Base-by-base conservation (phyloP, 2,329 filamentous ascomycete species). In the Teratosphaeria destructans region DNA sequence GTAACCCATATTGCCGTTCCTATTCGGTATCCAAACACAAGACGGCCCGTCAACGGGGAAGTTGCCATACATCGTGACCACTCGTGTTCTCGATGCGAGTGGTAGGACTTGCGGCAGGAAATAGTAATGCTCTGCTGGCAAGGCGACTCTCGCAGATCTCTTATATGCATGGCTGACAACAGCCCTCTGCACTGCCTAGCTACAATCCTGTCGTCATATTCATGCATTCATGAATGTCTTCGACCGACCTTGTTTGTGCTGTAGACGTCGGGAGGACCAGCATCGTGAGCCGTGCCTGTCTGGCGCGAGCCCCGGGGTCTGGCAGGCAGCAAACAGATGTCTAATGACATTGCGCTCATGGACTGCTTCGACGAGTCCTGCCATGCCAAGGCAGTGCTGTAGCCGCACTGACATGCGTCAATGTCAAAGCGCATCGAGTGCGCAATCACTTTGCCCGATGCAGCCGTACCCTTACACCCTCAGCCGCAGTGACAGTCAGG, bases 401-500 rank as follows among this genome's bases (percentile, higher is more conserved):
- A n/a, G 16, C n/a, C 8, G 43, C 19, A 49, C 43, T 49, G 16
- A 49, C 7, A 49, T 5, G 16, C 6, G 19, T n/a, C 43, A 19
- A 49, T 49, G 19, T 23, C 16, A 5, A 7, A 23, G 1, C 23
- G 43, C 19, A 49, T 19, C 19, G 43, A 23, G 14, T 43, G 16
- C 11, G 19, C 43, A 49, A 49, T 10, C 19, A 49, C n/a, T 19
- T 49, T 4, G 53, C 5, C 16, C 26, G 53, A 34, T 65, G 63
- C 29, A 69, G 57, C 26, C 65, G 59, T n/a, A 70, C 63, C 29
- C 58, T 57, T 34, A 67, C 63, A 11, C 62, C 61, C 56, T 69
- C 62, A 5, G 43, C 56, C 2, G 66, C 66, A 60, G 60, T 68
- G 63, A 69, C 66, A 1, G 63, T 68, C 59, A 68, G 39, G 1